Percentiles rank a stretch among this genome's conserved stretches.
These are phyloP conservation scores for Cytospora leucostoma DNA, from an alignment of 2,329 filamentous ascomycete species.

Conservation along the genomic window DNA sequence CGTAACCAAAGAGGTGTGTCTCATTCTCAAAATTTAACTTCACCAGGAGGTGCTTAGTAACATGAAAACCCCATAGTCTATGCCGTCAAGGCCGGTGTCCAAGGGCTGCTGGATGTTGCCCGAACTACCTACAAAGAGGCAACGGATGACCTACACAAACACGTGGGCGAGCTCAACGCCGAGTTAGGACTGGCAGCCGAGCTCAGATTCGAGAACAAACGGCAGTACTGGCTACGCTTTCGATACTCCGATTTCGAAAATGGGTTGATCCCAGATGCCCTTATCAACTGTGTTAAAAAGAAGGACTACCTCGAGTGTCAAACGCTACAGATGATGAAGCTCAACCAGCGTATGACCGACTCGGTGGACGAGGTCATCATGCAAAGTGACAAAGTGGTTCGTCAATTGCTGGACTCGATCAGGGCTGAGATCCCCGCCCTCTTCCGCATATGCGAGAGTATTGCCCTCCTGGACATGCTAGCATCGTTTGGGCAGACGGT, in stretches of 20 bases:
- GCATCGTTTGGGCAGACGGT: constrained; percentile 74
- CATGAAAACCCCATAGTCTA: constrained; percentile 31
- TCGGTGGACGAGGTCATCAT: constrained; percentile 81
- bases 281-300: constrained; percentile 76
- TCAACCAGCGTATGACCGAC: constrained; percentile 75
- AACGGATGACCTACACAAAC: constrained; percentile 64
- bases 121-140: constrained; percentile 88
- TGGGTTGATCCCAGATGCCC: constrained; percentile 60
- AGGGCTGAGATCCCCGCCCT: constrained; percentile 69
- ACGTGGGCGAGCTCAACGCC: constrained; percentile 66
- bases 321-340: constrained; percentile 79
- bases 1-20: constrained; percentile 70
- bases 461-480: constrained; percentile 87
- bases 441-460: constrained; percentile 82
- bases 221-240: constrained; percentile 79
- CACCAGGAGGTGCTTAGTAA: background rate
- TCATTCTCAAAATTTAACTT: background rate
- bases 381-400: constrained; percentile 77
- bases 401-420: constrained; percentile 71
- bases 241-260: constrained; percentile 63
- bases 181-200: constrained; percentile 61
- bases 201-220: constrained; percentile 73
- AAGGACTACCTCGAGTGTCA: constrained; percentile 84
- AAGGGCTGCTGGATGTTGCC: constrained; percentile 84
- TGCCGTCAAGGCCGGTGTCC: constrained; percentile 66